phyloP scores from a whole-genome alignment of 805 yeast species.

The Kluyveromyces dobzhanskii region DNA sequence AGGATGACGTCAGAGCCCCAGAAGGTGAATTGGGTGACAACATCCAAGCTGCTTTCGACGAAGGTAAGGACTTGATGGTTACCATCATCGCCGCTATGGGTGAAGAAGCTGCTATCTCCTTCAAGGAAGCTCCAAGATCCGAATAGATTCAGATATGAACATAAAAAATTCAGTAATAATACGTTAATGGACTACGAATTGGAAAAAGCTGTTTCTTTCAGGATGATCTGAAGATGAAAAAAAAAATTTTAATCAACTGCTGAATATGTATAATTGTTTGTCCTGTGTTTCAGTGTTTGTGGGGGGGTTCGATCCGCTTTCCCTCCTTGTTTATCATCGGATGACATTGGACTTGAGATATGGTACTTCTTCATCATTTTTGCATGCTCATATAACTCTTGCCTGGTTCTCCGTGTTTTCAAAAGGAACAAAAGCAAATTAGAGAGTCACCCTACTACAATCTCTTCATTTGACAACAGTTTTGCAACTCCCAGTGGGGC shows the following conservation, averaged over 20 bases:
- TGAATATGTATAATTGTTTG: too few species aligned
- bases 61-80: constrained; percentile 94
- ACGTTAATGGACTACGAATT: background rate
- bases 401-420: too few species aligned
- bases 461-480: too few species aligned
- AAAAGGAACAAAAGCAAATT: too few species aligned
- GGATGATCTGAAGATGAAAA: too few species aligned
- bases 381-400: too few species aligned
- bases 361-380: too few species aligned
- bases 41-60: constrained; percentile 89
- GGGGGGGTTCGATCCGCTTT: background rate
- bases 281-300: too few species aligned
- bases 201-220: too few species aligned
- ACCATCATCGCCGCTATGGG: constrained; percentile 98
- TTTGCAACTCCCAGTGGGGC: too few species aligned
- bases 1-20: constrained; percentile 98
- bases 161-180: background rate
- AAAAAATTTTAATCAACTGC: background rate
- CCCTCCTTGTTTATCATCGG: background rate
- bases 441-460: too few species aligned
- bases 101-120: constrained; percentile 98
- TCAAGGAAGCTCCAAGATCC: constrained; percentile 94
- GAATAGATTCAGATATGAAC: constrained; percentile 17
- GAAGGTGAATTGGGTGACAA: constrained; percentile 96
- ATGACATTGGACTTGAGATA: too few species aligned